Base-by-base conservation (phyloP, 2,329 filamentous ascomycete genomes). In the Dothideomycetidae sp. region DNA sequence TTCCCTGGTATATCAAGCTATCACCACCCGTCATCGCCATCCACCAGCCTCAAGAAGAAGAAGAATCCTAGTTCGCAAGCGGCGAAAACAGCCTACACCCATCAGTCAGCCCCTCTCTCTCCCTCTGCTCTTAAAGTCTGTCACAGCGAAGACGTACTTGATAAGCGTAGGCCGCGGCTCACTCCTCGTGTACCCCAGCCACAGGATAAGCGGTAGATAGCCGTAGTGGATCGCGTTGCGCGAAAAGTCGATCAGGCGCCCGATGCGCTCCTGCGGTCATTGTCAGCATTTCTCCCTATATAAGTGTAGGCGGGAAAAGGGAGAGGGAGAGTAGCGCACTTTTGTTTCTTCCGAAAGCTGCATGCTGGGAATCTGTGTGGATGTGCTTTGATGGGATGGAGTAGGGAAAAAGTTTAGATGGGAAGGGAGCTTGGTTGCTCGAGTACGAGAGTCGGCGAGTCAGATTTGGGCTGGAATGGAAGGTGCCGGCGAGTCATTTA, bases 161-260 rank as follows among this genome's bases (percentile, higher is more conserved):
- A 82, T 79, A 50, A 82, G 58, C 31, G 83, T 78, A 39, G 90
- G 90, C 58, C 81, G 76, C 29, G 90, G 90, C 60, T 88, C 81
- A 68, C 86, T 96, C 60, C 82, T 80, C 39, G 88, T 92, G 68
- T 93, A 96, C 51, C 88, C 90, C 53, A 98, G 79, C 63, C 96
- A 98, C 61, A 98, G 73, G 59, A 98, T 92, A 61, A 98, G 64
- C 52, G 90, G 90, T 42, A 98, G 75, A 63, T 96, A 98, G 60
- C 90, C 90, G 70, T 96, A 98, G 68, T 98, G 90, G 56, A 98
- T 81, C 42, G 82, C 85, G 53, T 94, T 78, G 54, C 86, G 77
- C 45, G 85, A 90, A 59, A 94, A 68, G 63, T 96, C 90, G 60
- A 98, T 90, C 66, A 96, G 73, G 70, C 86, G 88, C 55, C 82